These are phyloP conservation scores for Rhinocladiella mackenziei DNA, from an alignment of 2,329 filamentous ascomycete genomes.

Conservation along the genomic window DNA sequence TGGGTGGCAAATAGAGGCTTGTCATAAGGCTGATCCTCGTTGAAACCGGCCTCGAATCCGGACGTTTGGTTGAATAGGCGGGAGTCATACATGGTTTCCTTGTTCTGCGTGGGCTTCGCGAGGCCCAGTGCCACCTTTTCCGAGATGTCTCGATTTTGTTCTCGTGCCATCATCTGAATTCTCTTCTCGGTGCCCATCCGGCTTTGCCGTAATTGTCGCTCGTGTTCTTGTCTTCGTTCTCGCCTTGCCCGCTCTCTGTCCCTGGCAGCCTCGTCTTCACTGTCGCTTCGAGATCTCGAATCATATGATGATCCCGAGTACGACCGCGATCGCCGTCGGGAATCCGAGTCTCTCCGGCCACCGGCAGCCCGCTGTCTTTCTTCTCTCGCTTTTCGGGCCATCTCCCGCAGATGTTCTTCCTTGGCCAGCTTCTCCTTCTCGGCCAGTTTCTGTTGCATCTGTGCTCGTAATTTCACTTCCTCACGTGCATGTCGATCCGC, in stretches of 20 bases:
- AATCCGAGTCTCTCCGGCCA: constrained; percentile 42
- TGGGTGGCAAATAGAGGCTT: constrained; percentile 95
- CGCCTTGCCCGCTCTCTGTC: constrained; percentile 73
- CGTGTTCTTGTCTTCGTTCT: constrained; percentile 75
- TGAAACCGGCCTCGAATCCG: constrained; percentile 87
- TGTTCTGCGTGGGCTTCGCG: constrained; percentile 87
- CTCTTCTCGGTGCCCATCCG: constrained; percentile 92
- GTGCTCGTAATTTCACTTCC: constrained; percentile 83
- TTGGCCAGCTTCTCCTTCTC: constrained; percentile 96
- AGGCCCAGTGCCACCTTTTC: constrained; percentile 94
- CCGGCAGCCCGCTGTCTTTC: constrained; percentile 54
- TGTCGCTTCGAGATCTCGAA: constrained; percentile 45
- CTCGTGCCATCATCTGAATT: constrained; percentile 86
- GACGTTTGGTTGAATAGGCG: constrained; percentile 90
- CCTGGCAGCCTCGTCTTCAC: constrained; percentile 64
- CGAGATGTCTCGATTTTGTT: constrained; percentile 94
- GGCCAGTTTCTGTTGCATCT: constrained; percentile 93
- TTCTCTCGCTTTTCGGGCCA: constrained; percentile 88
- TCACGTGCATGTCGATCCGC: constrained; percentile 92
- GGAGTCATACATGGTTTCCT: constrained; percentile 96
- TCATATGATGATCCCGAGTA: constrained; percentile 39
- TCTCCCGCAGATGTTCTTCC: constrained; percentile 80
- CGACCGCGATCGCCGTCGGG: constrained; percentile 29
- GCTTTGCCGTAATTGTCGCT: constrained; percentile 85
- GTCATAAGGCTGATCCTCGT: constrained; percentile 96